These are phyloP conservation scores for Cymodocea nodosa DNA, from an alignment of 116 monocot species.

Conservation along the genomic window DNA sequence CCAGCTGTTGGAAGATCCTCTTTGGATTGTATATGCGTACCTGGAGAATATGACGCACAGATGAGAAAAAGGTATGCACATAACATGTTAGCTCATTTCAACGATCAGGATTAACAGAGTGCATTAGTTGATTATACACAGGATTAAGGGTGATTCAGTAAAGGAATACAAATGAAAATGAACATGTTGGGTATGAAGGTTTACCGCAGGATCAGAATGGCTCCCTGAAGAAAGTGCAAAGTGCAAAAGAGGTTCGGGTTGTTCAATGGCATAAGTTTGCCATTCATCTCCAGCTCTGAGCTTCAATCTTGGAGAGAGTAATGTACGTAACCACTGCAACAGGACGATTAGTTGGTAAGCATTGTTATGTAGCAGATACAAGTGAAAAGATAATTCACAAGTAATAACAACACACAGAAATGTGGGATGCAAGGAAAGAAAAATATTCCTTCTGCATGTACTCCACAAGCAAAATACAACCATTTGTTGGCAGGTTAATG, in stretches of 20 bases:
- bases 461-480: no score
- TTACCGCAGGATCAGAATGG: conserved; percentile 98
- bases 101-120: background rate
- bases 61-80: conserved; percentile 1
- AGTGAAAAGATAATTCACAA: background rate
- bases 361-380: background rate
- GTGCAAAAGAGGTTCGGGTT: conserved; percentile 65
- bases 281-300: conserved; percentile 42
- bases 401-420: no score
- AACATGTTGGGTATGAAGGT: background rate
- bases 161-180: background rate
- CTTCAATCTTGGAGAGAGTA: conserved; percentile 51
- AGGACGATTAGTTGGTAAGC: background rate
- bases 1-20: conserved; percentile 60
- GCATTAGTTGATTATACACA: background rate
- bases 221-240: conserved; percentile 91
- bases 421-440: no score
- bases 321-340: conserved; percentile 61
- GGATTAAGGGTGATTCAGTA: no score
- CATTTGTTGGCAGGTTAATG: no score
- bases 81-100: conserved; percentile 1
- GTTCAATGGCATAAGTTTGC: conserved; percentile 52
- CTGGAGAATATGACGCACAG: conserved; percentile 20
- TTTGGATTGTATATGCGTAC: conserved; percentile 66
- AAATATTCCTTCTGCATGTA: no score